These are phyloP conservation scores for Xylariaceae sp. DNA, from an alignment of 2,329 filamentous ascomycete species.

Conservation along the genomic window DNA sequence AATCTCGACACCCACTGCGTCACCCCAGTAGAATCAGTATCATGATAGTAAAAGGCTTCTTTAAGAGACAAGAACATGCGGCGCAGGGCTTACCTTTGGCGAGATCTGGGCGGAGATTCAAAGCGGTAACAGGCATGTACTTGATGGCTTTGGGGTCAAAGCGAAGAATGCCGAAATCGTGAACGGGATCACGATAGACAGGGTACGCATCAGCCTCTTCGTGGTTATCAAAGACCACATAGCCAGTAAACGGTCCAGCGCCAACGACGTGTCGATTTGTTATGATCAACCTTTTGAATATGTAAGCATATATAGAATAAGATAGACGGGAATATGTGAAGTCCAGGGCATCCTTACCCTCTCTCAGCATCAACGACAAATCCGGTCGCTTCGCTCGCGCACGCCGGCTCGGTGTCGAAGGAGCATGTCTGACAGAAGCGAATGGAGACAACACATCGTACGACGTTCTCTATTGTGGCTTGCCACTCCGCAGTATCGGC, in stretches of 20 bases:
- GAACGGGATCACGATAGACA: constrained; percentile 95
- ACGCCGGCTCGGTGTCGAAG: constrained; percentile 92
- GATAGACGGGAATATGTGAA: background rate
- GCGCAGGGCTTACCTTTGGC: constrained; percentile 51
- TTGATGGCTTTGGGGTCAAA: constrained; percentile 96
- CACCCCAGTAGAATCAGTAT: constrained; percentile 8
- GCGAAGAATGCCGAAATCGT: constrained; percentile 95
- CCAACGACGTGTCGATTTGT: constrained; percentile 93
- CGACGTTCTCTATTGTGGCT: constrained; percentile 87
- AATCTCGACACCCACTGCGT: constrained; percentile 79
- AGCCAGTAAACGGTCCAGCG: constrained; percentile 94
- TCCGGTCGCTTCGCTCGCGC: constrained; percentile 92
- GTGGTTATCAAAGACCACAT: constrained; percentile 98
- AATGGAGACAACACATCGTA: constrained; percentile 95
- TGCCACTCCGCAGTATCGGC: constrained; percentile 83
- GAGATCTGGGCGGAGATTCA: constrained; percentile 77
- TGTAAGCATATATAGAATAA: constrained; percentile 9
- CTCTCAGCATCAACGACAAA: constrained; percentile 94
- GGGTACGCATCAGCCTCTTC: constrained; percentile 94
- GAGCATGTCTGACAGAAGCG: constrained; percentile 97
- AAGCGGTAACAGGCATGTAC: constrained; percentile 84
- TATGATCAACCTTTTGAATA: constrained; percentile 49
- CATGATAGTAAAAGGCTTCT: background rate
- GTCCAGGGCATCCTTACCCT: constrained; percentile 34
- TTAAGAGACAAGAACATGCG: background rate